A percentile compares a stretch with the other conserved stretches of the same genome.
These are phyloP conservation scores for Saccharomycopsis fodiens DNA, from an alignment of 805 yeast genomes.

Conservation along the genomic window DNA sequence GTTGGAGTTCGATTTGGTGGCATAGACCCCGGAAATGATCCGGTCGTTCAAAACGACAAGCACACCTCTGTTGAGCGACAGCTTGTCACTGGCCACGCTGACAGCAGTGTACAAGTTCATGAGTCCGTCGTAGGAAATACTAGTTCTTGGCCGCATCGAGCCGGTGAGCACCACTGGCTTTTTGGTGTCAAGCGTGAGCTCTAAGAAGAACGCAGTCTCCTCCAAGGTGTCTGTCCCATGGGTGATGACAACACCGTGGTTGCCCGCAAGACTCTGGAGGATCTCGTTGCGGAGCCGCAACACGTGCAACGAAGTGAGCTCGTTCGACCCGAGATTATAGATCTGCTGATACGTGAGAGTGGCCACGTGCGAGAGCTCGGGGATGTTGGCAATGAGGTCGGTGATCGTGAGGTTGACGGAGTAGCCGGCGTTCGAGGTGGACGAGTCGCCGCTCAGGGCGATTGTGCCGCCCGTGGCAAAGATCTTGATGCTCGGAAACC, in stretches of 20 bases:
- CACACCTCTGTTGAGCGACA: conserved; percentile 50
- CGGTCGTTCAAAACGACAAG: conserved; percentile 61
- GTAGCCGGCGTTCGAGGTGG: conserved; percentile 19
- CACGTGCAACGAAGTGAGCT: conserved; percentile 16
- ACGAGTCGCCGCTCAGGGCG: conserved; percentile 18
- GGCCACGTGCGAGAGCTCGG: conserved; percentile 17
- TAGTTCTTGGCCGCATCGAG: conserved; percentile 67
- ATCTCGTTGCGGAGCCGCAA: conserved; percentile 18
- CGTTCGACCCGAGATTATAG: conserved; percentile 20
- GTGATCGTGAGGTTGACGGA: conserved; percentile 17
- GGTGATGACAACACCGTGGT: conserved; percentile 41
- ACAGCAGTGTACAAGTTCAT: conserved; percentile 68
- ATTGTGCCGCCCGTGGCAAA: conserved; percentile 22
- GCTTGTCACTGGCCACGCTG: conserved; percentile 47
- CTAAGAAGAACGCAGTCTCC: conserved; percentile 43
- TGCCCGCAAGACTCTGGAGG: neutral
- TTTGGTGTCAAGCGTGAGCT: conserved; percentile 32
- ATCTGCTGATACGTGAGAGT: conserved; percentile 18
- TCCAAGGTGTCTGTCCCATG: conserved; percentile 45
- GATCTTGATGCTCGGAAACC: conserved; percentile 17
- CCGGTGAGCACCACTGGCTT: conserved; percentile 65
- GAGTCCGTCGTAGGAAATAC: conserved; percentile 65
- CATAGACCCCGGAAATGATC: conserved; percentile 62
- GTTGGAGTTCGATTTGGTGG: conserved; percentile 64
- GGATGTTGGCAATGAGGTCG: conserved; percentile 18